Evolutionary conservation across 2,329 filamentous ascomycete genomes (phyloP).

Genomic region (Fusarium luffae): DNA sequence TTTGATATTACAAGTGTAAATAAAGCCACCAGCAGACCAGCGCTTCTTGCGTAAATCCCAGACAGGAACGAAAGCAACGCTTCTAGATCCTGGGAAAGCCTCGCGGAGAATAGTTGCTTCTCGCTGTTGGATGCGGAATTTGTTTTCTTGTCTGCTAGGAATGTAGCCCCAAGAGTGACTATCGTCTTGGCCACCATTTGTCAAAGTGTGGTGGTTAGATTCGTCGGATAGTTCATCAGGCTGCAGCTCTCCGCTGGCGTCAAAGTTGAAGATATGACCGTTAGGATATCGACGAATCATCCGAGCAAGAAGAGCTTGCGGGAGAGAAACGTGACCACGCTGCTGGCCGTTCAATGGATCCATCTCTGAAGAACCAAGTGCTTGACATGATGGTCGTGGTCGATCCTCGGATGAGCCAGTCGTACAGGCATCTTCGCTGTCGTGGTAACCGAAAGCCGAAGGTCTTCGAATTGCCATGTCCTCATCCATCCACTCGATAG

Average conservation of each 20-base stretch:
- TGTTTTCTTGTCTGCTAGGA: neutral
- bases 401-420: conserved; percentile 26
- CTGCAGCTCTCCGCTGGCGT: conserved; percentile 51
- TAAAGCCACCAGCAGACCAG: conserved; percentile 62
- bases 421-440: conserved; percentile 21
- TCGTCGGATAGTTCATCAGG: conserved; percentile 47
- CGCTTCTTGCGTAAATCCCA: conserved; percentile 59
- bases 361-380: conserved; percentile 19
- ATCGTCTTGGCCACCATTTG: neutral
- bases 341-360: conserved; percentile 5
- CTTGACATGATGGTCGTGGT: conserved; percentile 11
- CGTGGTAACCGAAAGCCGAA: conserved; percentile 16
- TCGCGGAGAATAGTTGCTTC: conserved; percentile 46
- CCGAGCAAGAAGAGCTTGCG: conserved; percentile 53
- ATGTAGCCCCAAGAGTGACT: neutral
- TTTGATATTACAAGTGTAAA: conserved; percentile 58
- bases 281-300: conserved; percentile 58
- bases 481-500: conserved; percentile 19
- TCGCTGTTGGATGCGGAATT: conserved; percentile 16
- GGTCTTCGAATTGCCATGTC: conserved; percentile 15
- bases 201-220: neutral
- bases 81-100: conserved; percentile 57
- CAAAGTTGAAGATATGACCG: conserved; percentile 60
- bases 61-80: conserved; percentile 59
- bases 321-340: conserved; percentile 42